These are phyloP conservation scores for Serendipita sp. DNA, from an alignment of 1,284 basidiomycete species.

Conservation along the genomic window DNA sequence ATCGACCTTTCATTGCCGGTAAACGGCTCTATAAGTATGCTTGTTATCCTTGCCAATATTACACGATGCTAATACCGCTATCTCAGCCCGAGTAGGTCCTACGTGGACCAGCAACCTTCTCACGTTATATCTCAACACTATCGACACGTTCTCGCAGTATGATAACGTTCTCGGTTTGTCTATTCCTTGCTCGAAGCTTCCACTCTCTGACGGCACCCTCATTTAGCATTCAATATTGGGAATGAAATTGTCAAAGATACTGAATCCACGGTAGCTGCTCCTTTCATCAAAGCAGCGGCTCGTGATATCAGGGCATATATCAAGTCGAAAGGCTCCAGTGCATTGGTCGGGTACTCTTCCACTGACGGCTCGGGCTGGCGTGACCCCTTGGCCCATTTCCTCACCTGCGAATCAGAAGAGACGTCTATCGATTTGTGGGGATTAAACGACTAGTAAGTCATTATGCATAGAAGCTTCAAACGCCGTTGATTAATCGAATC, in stretches of 20 bases:
- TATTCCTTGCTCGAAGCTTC: neutral
- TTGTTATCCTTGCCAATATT: neutral
- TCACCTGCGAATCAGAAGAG: slow-evolving; percentile 64
- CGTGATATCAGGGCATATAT: slow-evolving; percentile 77
- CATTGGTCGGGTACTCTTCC: slow-evolving; percentile 73
- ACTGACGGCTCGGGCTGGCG: slow-evolving; percentile 67
- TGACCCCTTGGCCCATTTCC: slow-evolving; percentile 59
- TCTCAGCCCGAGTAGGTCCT: slow-evolving; percentile 46
- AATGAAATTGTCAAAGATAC: slow-evolving; percentile 67
- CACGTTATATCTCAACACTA: slow-evolving; percentile 63
- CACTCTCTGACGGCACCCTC: slow-evolving; percentile 15
- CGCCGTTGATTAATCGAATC: neutral
- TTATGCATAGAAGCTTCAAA: neutral
- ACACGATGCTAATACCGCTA: neutral
- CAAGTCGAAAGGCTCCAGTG: slow-evolving; percentile 48
- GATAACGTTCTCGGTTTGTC: slow-evolving; percentile 58
- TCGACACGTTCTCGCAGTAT: slow-evolving; percentile 68
- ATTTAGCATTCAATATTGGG: slow-evolving; percentile 58
- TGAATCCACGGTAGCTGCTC: slow-evolving; percentile 48
- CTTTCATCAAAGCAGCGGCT: slow-evolving; percentile 83
- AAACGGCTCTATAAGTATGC: slow-evolving; percentile 58
- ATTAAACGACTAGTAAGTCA: slow-evolving; percentile 57
- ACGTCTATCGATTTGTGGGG: slow-evolving; percentile 76
- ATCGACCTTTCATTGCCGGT: slow-evolving; percentile 74
- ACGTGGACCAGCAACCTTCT: slow-evolving; percentile 76